These are phyloP conservation scores for Cavenderia fasciculata DNA, from an alignment of 78 protist species.

Conservation along the genomic window DNA sequence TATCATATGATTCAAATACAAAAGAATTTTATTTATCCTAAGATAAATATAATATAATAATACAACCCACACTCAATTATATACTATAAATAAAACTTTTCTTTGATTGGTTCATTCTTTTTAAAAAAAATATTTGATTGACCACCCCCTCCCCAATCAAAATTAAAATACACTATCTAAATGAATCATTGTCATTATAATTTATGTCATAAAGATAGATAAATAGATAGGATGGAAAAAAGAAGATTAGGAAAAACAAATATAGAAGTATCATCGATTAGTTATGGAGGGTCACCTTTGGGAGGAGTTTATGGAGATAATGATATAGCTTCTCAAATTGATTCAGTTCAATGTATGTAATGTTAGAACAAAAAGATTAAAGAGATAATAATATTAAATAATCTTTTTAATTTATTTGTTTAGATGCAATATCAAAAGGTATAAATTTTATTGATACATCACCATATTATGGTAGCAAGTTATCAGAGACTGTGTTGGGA, in stretches of 20 bases:
- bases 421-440: constrained; percentile 25
- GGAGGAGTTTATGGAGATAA: constrained; percentile 41
- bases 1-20: too few relatives aligned
- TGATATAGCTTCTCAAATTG: constrained; percentile 18
- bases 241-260: constrained; percentile 37
- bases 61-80: too few relatives aligned
- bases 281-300: constrained; percentile 53
- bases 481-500: constrained; percentile 18
- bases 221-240: constrained; percentile 14
- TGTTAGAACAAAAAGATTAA: neutral
- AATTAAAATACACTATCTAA: too few relatives aligned
- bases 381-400: neutral
- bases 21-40: too few relatives aligned
- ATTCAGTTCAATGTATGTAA: constrained; percentile 36
- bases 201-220: too few relatives aligned
- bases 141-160: too few relatives aligned
- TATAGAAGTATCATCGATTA: constrained; percentile 17
- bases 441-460: constrained; percentile 55
- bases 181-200: too few relatives aligned
- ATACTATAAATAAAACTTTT: too few relatives aligned
- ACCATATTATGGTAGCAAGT: constrained; percentile 35
- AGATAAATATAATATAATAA: too few relatives aligned
- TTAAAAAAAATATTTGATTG: too few relatives aligned
- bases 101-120: too few relatives aligned
- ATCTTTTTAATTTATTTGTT: neutral